These are phyloP conservation scores for Pisolithus albus DNA, from an alignment of 768 basidiomycete genomes.

Conservation along the genomic window DNA sequence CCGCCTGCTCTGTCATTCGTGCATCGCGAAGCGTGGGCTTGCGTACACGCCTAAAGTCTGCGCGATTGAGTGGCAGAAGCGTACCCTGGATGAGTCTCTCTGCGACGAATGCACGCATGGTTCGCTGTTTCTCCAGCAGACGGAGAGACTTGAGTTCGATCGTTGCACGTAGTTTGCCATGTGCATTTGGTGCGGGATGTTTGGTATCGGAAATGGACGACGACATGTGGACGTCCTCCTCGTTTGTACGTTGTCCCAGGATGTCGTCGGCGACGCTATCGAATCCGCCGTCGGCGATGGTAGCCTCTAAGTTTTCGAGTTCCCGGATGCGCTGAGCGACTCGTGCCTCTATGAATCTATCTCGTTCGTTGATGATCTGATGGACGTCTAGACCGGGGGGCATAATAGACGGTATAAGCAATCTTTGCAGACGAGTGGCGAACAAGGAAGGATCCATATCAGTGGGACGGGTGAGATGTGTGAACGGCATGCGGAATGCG, in stretches of 20 bases:
- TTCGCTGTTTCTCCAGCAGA: constrained; percentile 87
- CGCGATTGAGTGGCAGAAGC: constrained; percentile 83
- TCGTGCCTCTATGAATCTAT: constrained; percentile 84
- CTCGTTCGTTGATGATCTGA: constrained; percentile 84
- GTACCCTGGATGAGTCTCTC: constrained; percentile 84
- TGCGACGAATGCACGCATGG: constrained; percentile 76
- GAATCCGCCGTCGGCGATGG: constrained; percentile 70
- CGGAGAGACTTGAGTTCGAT: constrained; percentile 91
- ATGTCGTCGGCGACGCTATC: constrained; percentile 42
- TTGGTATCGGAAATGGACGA: constrained; percentile 29
- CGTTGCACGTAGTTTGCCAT: constrained; percentile 80
- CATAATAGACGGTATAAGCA: constrained; percentile 84
- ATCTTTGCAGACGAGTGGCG: constrained; percentile 68
- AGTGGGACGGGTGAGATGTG: constrained; percentile 62
- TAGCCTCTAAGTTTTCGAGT: constrained; percentile 71
- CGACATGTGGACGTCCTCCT: constrained; percentile 24
- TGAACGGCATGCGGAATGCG: constrained; percentile 78
- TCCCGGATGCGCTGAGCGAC: constrained; percentile 85
- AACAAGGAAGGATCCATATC: constrained; percentile 56
- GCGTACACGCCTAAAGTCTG: constrained; percentile 81
- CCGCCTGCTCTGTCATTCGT: constrained; percentile 79
- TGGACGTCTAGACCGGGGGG: constrained; percentile 90
- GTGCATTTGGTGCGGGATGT: constrained; percentile 56
- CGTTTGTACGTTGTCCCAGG: not conserved
- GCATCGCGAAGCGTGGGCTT: constrained; percentile 87